phyloP scores from a whole-genome alignment of 1,139 yeast species.

The Blastobotrys serpentis region DNA sequence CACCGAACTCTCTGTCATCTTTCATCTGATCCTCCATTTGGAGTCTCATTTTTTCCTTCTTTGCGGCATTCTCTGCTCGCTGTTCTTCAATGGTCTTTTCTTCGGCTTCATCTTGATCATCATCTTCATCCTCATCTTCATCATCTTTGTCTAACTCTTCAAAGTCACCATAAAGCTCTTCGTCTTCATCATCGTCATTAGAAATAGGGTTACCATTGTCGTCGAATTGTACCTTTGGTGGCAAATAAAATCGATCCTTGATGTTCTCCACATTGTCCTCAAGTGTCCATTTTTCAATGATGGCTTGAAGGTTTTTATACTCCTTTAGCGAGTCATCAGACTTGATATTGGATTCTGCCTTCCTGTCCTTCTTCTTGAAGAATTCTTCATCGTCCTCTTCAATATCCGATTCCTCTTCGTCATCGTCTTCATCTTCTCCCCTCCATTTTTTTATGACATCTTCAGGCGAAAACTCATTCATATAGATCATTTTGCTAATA shows the following conservation, averaged over 20 bases:
- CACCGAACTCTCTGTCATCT: constrained; percentile 69
- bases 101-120: constrained; percentile 47
- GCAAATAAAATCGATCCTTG: constrained; percentile 62
- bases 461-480: constrained; percentile 69
- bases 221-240: constrained; percentile 57
- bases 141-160: constrained; percentile 48
- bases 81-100: constrained; percentile 49
- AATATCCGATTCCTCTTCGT: constrained; percentile 45
- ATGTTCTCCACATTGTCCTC: constrained; percentile 49
- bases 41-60: constrained; percentile 80
- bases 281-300: constrained; percentile 50
- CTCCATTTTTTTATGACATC: constrained; percentile 80
- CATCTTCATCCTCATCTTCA: constrained; percentile 36
- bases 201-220: constrained; percentile 36
- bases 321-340: constrained; percentile 35
- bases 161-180: constrained; percentile 42
- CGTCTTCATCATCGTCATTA: constrained; percentile 41
- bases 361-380: constrained; percentile 50
- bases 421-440: constrained; percentile 48
- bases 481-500: constrained; percentile 73
- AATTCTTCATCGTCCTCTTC: constrained; percentile 64
- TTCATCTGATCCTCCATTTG: constrained; percentile 84
- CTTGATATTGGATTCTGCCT: constrained; percentile 29
- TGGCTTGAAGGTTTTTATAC: constrained; percentile 27
- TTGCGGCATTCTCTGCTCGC: constrained; percentile 79